phyloP scores from a whole-genome alignment of 768 basidiomycete genomes.

The Hypholoma sublateritium region DNA sequence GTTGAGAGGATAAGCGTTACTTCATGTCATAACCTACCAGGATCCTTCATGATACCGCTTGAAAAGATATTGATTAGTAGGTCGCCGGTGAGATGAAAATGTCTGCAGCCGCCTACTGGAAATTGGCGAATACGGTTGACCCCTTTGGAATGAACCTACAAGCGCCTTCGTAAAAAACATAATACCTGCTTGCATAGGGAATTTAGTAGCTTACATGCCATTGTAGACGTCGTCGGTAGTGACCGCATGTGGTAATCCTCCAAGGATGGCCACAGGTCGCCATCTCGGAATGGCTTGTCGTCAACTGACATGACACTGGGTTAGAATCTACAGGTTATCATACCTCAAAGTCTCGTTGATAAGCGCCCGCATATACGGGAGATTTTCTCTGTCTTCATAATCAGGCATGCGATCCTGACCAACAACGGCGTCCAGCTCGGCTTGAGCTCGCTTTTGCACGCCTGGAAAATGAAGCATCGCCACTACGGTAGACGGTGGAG shows the following conservation, averaged over 20 bases:
- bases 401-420: constrained; percentile 38
- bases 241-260: constrained; percentile 36
- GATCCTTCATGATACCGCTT: constrained; percentile 6
- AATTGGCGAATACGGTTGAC: constrained; percentile 35
- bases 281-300: constrained; percentile 20
- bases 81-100: neutral
- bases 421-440: constrained; percentile 36
- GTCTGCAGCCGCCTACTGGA: constrained; percentile 12
- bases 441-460: constrained; percentile 38
- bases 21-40: neutral
- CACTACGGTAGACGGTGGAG: constrained; percentile 17
- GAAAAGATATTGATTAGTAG: neutral
- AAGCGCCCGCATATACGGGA: constrained; percentile 37
- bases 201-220: constrained; percentile 23
- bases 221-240: constrained; percentile 37
- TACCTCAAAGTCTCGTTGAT: constrained; percentile 37
- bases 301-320: neutral
- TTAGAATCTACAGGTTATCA: neutral
- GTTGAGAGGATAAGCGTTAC: constrained; percentile 5
- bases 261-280: constrained; percentile 33
- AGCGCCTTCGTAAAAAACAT: neutral
- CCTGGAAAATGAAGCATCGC: constrained; percentile 39
- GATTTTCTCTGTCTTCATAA: constrained; percentile 31
- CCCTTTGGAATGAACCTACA: constrained; percentile 35
- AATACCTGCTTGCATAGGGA: too few species aligned